Base-by-base conservation (phyloP, 805 yeast genomes). In the Sugiyamaella boreocaroliniensis region DNA sequence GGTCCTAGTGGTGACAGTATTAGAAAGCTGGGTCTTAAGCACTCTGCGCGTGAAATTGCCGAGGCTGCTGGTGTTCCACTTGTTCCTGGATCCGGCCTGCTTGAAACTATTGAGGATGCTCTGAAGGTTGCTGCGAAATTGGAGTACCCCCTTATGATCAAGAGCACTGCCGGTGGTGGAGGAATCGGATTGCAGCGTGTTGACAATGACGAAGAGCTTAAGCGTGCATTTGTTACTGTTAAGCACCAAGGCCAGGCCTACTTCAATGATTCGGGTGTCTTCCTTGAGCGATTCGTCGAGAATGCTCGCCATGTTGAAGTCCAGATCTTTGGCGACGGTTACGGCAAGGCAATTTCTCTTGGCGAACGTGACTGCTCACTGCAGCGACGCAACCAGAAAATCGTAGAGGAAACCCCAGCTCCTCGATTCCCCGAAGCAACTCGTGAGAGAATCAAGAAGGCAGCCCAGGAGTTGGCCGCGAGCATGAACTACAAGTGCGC, bases 141-240 rank as follows among this genome's bases (percentile, higher is more conserved):
- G 40, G 78, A 76, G 16, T 93, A 88, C 63, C 98, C 98, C 29
- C 81, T 92, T 34, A 92, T 92, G 98, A 87, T 93, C 48, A 92
- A 92, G 71, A 86, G 96, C 22, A 93, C 99, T 56, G 98, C 98
- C 22, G 99, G 99, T 67, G 99, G 99, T 65, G 99, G 99, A 70
- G 99, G 99, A 71, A 92, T 92, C 64, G 99, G 99, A 58, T 74
- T 92, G 61, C 97, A 92, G 69, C 86, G 89, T 66, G 97, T 90
- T 54, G 96, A 90, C 64, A 77, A 82, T 37, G 86, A 80, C 60
- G 81, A 68, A 16, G 97, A 93, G 55, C 82, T 93, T 58, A 87
- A 82, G 71, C 73, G 85, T 56, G 95, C 90, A 12, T 92, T 89
- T 70, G 86, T 81, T 63, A 84, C 96, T 9, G 98, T 93, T 44